phyloP scores from a whole-genome alignment of 2,329 filamentous ascomycete species.

The Pseudocercospora macadamiae region DNA sequence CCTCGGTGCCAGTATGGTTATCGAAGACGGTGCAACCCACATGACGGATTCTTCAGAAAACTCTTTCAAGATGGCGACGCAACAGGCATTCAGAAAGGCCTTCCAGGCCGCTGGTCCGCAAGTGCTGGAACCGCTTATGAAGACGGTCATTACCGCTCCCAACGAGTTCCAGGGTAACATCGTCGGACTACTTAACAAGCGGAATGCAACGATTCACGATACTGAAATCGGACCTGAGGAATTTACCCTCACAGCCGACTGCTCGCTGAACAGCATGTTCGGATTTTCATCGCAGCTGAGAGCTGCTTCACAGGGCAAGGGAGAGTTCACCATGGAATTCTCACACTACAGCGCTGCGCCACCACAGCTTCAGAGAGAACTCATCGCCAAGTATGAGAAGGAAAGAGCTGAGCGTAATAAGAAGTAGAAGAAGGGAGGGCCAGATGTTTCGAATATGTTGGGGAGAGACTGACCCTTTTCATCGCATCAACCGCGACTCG shows the following conservation, averaged over 20 bases:
- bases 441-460: not conserved
- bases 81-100: slow-evolving; percentile 94
- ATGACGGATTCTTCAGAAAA: slow-evolving; percentile 97
- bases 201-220: slow-evolving; percentile 91
- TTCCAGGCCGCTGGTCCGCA: slow-evolving; percentile 80
- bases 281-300: slow-evolving; percentile 90
- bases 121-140: slow-evolving; percentile 95
- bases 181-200: slow-evolving; percentile 93
- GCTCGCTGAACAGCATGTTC: slow-evolving; percentile 95
- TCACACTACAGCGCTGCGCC: slow-evolving; percentile 90
- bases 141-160: slow-evolving; percentile 93
- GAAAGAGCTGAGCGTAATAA: slow-evolving; percentile 66
- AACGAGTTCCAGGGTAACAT: slow-evolving; percentile 98
- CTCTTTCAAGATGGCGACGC: slow-evolving; percentile 91
- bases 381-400: slow-evolving; percentile 70
- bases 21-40: slow-evolving; percentile 96
- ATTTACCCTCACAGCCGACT: slow-evolving; percentile 89
- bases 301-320: slow-evolving; percentile 95
- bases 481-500: not conserved
- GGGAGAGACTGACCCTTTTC: not conserved
- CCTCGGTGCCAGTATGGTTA: slow-evolving; percentile 83
- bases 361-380: slow-evolving; percentile 81
- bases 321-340: slow-evolving; percentile 98
- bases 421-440: slow-evolving; percentile 46
- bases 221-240: slow-evolving; percentile 93